Evolutionary conservation across 1,284 basidiomycete genomes (phyloP), one percentile per base, ranked within the genome.

Genomic region (Lignosus rhinocerotis): DNA sequence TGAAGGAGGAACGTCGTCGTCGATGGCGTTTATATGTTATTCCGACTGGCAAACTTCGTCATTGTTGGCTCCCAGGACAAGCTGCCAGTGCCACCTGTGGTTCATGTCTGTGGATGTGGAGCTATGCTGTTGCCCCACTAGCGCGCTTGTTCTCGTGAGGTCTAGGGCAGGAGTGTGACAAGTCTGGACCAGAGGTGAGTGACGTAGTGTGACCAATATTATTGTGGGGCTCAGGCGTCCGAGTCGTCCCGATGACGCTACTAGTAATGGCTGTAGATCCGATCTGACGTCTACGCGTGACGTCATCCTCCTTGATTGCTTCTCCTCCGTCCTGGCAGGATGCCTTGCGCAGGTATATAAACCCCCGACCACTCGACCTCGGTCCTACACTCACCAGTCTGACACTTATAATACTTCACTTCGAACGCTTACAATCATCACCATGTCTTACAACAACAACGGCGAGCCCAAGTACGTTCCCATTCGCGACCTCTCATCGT

Each of bases 381-480:
- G 45, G 34, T 21, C 25, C 36, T 41, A 51, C 41, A 19, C 34
- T 14, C 17, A 31, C 54, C n/a, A n/a, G n/a, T n/a, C n/a, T n/a
- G n/a, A n/a, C n/a, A n/a, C n/a, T n/a, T n/a, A n/a, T n/a, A n/a
- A n/a, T n/a, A n/a, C n/a, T n/a, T 17, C 41, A 16, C 31, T 1
- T 25, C 44, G 8, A 46, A 21, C 34, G 3, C 36, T 17, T 21
- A 52, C 30, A 3, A 30, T 30, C 19, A 41, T 41, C 53, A 55
- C 3, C 41, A 59, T 63, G 62, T 58, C 61, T 44, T 56, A 53
- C 56, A 43, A 49, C n/a, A 66, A 64, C 61, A 59, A 38, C 51
- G 54, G 53, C 49, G 56, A 68, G 56, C 65, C 65, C 56, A 64
- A 58, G 67, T 66, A 33, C 25, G 65, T 63, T 3, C 12, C 33